Evolutionary conservation across 208 protist species (phyloP).

Genomic region (Trypanosoma conorhini): DNA sequence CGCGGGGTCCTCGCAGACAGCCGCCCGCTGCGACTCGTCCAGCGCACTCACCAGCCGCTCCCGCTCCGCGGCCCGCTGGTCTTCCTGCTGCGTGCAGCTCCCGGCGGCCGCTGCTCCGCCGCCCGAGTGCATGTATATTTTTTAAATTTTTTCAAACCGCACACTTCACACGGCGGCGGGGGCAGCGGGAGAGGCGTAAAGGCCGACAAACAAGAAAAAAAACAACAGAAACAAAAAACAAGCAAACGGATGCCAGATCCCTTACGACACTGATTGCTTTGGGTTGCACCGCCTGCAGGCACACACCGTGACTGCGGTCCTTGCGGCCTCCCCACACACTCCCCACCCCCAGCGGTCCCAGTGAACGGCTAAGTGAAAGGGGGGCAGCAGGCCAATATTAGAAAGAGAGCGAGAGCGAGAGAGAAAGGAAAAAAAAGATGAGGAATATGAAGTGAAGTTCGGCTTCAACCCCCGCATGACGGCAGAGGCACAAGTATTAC

Average conservation of each 20-base stretch:
- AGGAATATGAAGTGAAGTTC: not conserved
- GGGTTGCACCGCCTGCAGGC: not conserved
- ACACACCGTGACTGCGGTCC: not conserved
- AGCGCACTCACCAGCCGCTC: conserved; percentile 26
- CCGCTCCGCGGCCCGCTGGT: not conserved
- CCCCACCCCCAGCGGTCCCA: not conserved
- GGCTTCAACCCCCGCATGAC: not conserved
- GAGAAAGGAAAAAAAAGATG: not conserved
- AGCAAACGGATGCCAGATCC: not conserved
- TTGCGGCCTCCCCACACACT: not conserved
- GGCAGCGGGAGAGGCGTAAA: no score
- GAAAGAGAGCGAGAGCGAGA: not conserved
- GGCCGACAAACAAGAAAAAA: no score
- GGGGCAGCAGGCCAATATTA: conserved; percentile 4
- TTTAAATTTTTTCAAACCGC: not conserved
- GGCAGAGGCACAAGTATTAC: not conserved
- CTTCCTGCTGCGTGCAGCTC: not conserved
- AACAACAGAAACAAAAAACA: no score
- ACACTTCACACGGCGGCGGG: not conserved
- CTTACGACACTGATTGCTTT: not conserved
- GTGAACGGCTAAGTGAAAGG: not conserved
- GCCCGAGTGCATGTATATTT: not conserved
- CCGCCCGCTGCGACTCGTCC: conserved; percentile 59
- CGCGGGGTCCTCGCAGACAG: conserved; percentile 42
- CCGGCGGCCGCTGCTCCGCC: not conserved